Evolutionary conservation across 768 basidiomycete genomes (phyloP).

Genomic region (Heimioporus sp.): DNA sequence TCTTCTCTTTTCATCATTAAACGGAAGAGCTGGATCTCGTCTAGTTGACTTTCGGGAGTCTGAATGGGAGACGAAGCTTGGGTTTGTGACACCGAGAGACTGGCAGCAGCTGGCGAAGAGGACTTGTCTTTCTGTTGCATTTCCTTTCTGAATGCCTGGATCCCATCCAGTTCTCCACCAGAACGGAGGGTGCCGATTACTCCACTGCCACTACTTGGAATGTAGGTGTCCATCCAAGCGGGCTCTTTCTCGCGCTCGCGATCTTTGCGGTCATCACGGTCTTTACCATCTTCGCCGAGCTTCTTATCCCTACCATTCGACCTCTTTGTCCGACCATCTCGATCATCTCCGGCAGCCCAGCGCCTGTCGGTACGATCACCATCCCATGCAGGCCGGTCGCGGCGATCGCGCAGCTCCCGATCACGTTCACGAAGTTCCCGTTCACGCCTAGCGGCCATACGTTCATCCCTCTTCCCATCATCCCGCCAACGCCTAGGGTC

Average conservation of each 20-base stretch:
- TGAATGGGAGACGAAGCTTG: slow-evolving; percentile 18
- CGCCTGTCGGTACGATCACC: slow-evolving; percentile 44
- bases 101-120: slow-evolving; percentile 12
- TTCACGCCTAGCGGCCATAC: slow-evolving; percentile 60
- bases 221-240: slow-evolving; percentile 90
- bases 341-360: slow-evolving; percentile 66
- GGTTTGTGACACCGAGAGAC: slow-evolving; percentile 15
- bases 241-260: slow-evolving; percentile 77
- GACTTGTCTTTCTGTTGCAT: slow-evolving; percentile 76
- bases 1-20: slow-evolving; percentile 81
- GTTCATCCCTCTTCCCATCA: slow-evolving; percentile 78
- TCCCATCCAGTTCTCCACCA: slow-evolving; percentile 74
- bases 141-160: slow-evolving; percentile 86
- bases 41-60: slow-evolving; percentile 44
- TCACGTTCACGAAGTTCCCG: slow-evolving; percentile 42
- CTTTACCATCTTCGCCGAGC: slow-evolving; percentile 43
- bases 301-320: slow-evolving; percentile 58
- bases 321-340: slow-evolving; percentile 63
- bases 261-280: slow-evolving; percentile 51
- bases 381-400: slow-evolving; percentile 51
- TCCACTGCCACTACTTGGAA: slow-evolving; percentile 59
- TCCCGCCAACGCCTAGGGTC: slow-evolving; percentile 79
- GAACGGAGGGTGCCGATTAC: slow-evolving; percentile 60
- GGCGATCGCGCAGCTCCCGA: slow-evolving; percentile 41
- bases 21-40: slow-evolving; percentile 84